A percentile compares a stretch with the other conserved stretches of the same genome.
phyloP scores from a whole-genome alignment of 495 filamentous ascomycete species.

The Neurospora sp. region DNA sequence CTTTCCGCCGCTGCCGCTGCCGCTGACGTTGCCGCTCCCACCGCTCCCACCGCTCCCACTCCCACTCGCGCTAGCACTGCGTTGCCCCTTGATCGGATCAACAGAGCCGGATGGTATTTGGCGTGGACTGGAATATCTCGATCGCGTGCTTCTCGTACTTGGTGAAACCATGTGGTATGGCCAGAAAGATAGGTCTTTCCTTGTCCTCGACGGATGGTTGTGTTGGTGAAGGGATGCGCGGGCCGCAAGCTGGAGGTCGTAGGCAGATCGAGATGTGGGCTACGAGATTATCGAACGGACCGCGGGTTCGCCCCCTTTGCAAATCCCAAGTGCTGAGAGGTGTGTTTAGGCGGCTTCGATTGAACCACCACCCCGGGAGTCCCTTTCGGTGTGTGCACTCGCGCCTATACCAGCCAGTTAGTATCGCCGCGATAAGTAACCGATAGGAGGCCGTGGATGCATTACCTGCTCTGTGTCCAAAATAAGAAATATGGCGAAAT shows the following conservation, averaged over 20 bases:
- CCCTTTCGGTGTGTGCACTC: constrained; percentile 2
- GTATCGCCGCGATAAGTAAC: constrained; percentile 11
- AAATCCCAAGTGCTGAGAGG: not conserved
- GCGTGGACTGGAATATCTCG: constrained; percentile 47
- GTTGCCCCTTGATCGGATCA: constrained; percentile 16
- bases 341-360: constrained; percentile 7
- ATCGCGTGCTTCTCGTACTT: constrained; percentile 33
- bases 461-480: constrained; percentile 11
- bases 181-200: not conserved
- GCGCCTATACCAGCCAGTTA: constrained; percentile 22
- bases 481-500: constrained; percentile 10
- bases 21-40: not conserved
- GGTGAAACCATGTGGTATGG: constrained; percentile 21
- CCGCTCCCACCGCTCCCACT: not conserved
- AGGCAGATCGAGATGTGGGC: not conserved
- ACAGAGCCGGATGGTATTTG: constrained; percentile 25
- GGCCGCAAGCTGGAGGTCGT: not conserved
- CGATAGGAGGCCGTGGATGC: not conserved
- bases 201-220: not conserved
- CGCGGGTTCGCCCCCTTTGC: constrained; percentile 16
- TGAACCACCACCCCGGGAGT: constrained; percentile 2
- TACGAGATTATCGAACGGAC: not conserved
- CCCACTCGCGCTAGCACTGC: not conserved
- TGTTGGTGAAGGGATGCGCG: constrained; percentile 1
- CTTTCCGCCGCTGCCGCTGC: not conserved